Percentiles rank a stretch among this genome's conserved stretches.
Conservation (phyloP, 257 asterid genomes). For the Anisodus acutangulus region DNA sequence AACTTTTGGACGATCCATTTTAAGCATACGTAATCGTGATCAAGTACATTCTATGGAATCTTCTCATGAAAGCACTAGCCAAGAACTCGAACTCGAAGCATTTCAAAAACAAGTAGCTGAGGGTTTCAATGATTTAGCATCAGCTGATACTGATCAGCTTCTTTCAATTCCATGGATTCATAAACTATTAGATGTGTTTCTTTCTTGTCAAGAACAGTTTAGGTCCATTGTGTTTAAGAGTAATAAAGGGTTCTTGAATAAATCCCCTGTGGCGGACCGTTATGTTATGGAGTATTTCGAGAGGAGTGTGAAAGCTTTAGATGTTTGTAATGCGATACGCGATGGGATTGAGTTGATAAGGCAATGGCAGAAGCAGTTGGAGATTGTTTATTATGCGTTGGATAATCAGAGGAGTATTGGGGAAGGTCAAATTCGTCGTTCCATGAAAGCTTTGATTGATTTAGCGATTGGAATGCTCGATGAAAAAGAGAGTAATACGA, state of each 20-base stretch:
- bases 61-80: constrained; percentile 37
- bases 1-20: constrained; percentile 44
- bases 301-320: constrained; percentile 71
- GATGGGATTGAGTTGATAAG: constrained; percentile 74
- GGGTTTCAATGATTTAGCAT: constrained; percentile 47
- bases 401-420: constrained; percentile 57
- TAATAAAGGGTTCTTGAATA: constrained; percentile 40
- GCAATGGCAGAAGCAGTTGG: constrained; percentile 69
- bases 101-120: constrained; percentile 64
- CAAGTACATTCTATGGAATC: constrained; percentile 61
- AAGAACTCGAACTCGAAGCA: constrained; percentile 52
- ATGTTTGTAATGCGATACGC: constrained; percentile 72
- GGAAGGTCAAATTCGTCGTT: constrained; percentile 79
- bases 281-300: constrained; percentile 55
- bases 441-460: constrained; percentile 66
- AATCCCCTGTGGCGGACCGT: constrained; percentile 53
- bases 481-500: constrained; percentile 38
- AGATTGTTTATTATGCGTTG: constrained; percentile 61
- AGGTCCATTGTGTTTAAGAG: constrained; percentile 47
- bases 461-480: constrained; percentile 58
- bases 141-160: constrained; percentile 48
- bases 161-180: constrained; percentile 69
- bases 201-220: constrained; percentile 69
- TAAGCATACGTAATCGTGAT: constrained; percentile 53
- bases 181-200: constrained; percentile 57